A percentile compares a stretch with the other conserved stretches of the same genome.
phyloP scores from a whole-genome alignment of 371 early-diverging fungal genomes.

The Mycotypha africana region DNA sequence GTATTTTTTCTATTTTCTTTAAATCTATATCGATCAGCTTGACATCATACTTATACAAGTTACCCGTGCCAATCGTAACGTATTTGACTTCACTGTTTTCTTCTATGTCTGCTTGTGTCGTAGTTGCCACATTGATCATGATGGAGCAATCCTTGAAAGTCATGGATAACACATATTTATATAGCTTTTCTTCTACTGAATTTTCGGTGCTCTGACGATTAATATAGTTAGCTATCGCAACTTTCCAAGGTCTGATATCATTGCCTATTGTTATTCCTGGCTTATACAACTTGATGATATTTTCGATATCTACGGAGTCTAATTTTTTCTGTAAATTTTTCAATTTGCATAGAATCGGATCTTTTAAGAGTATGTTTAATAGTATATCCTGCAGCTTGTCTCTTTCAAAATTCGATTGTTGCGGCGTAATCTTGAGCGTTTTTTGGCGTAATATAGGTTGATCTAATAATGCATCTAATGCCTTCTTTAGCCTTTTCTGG shows the following conservation, averaged over 20 bases:
- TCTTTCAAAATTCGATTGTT: too few species aligned
- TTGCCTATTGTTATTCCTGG: background rate
- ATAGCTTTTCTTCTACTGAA: conserved; percentile 18
- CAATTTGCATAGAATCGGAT: conserved; percentile 33
- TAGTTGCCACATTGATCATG: conserved; percentile 23
- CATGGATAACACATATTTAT: conserved; percentile 50
- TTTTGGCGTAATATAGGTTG: too few species aligned
- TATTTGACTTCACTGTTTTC: background rate
- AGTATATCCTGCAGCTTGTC: conserved; percentile 5
- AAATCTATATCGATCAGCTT: conserved; percentile 50
- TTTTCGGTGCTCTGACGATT: background rate
- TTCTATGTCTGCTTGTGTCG: background rate
- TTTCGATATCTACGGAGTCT: conserved; percentile 45
- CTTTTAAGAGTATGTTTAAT: conserved; percentile 18
- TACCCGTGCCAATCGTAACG: background rate
- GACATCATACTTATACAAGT: conserved; percentile 19
- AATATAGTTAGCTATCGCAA: conserved; percentile 7
- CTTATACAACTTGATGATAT: conserved; percentile 21
- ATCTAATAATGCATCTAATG: conserved; percentile 25
- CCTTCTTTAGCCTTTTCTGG: conserved; percentile 17
- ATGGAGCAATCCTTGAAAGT: conserved; percentile 61
- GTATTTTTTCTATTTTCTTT: conserved; percentile 42
- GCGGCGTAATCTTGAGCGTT: background rate
- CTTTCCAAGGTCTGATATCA: conserved; percentile 22
- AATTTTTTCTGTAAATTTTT: conserved; percentile 33